Evolutionary conservation across 805 yeast genomes (phyloP).

Genomic region (Metschnikowia shivogae): DNA sequence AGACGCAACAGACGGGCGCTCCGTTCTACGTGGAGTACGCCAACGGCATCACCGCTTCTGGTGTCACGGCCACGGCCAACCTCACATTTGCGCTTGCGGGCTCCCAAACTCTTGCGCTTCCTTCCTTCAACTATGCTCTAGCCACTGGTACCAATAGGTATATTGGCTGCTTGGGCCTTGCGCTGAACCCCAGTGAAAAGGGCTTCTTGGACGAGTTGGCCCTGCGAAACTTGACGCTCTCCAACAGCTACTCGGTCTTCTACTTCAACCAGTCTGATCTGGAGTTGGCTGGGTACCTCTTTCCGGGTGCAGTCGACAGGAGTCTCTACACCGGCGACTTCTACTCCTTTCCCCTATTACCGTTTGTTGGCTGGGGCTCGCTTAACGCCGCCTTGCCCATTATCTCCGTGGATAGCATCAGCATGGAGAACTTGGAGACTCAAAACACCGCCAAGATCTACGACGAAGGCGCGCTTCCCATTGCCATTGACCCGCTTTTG

Average conservation of each 20-base stretch:
- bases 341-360: conserved; percentile 47
- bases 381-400: conserved; percentile 24
- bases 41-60: conserved; percentile 24
- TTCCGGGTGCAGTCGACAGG: conserved; percentile 59
- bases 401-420: conserved; percentile 23
- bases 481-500: conserved; percentile 55
- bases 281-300: conserved; percentile 30
- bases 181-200: conserved; percentile 22
- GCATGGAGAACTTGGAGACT: conserved; percentile 26
- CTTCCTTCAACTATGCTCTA: conserved; percentile 26
- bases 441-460: conserved; percentile 36
- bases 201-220: conserved; percentile 28
- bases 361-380: conserved; percentile 23
- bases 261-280: conserved; percentile 22
- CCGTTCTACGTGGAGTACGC: conserved; percentile 27
- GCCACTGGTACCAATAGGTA: conserved; percentile 20
- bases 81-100: conserved; percentile 13
- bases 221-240: conserved; percentile 19
- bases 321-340: conserved; percentile 44
- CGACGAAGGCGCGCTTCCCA: conserved; percentile 42
- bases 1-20: neutral
- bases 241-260: conserved; percentile 31
- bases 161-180: conserved; percentile 37
- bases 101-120: conserved; percentile 13
- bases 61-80: conserved; percentile 24